Base-by-base conservation (phyloP, 768 basidiomycete species). In the Lenzites betulinus region DNA sequence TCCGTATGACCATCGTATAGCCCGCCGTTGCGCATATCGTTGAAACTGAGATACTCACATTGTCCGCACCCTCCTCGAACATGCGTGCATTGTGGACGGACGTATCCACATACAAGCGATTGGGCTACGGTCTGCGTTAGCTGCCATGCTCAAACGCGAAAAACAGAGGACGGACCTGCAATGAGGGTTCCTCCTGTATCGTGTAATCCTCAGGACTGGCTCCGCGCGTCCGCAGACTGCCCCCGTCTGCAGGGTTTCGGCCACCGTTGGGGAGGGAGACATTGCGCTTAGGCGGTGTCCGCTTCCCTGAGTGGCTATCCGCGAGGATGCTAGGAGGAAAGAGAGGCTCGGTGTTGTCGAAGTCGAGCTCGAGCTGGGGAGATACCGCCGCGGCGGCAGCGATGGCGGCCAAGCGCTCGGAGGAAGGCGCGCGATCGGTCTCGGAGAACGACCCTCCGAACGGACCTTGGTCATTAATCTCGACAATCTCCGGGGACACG, bases 401-500 rank as follows among this genome's bases (percentile, higher is more conserved):
- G 38, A 16, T 13, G 38, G 51, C 62, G 20, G 48, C 46, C 9
- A 53, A 35, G 42, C 39, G 56, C 41, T 63, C 62, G 23, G 28
- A 26, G 57, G 26, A 55, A 30, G 52, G 46, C 38, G 54, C 55
- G 41, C 25, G 51, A 16, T 23, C 46, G n/a, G n/a, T n/a, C 38
- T 59, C 54, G 35, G 52, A 56, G 26, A 52, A 43, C 9, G 51
- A 43, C 51, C 54, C 62, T 39, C 49, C 56, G 43, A 55, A 57
- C 1, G 54, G 47, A 30, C 59, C 54, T 22, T 67, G 60, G 15
- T 65, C 65, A 60, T 67, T 65, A 57, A 67, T 66, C 44, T 68
- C 65, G 47, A 61, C 63, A 30, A 65, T 64, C 41, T 67, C 68
- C 23, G 66, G 67, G 5, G 71, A 72, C 38, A 54, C 65, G 52